Evolutionary conservation across 805 yeast species (phyloP), one percentile per base, ranked within the genome.

Genomic region (Brettanomyces custersianus): DNA sequence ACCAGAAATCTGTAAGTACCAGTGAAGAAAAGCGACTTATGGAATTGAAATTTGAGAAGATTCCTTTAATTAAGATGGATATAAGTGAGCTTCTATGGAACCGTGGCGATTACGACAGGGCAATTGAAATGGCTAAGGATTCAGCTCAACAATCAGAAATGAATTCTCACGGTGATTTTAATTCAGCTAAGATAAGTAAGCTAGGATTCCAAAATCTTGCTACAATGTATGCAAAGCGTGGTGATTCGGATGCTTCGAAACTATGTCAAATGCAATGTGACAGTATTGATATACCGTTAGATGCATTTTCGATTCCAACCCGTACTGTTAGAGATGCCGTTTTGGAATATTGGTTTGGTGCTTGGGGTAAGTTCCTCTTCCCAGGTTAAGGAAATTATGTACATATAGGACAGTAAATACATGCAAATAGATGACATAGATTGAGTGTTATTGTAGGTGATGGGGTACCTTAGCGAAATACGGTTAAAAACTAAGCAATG

Each of bases 41-140:
- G 28, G 51, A 49, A 33, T 31, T 60, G 7, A 47, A 49, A 33
- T 48, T 39, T 27, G 62, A 59, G 36, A 40, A 40, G 25, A 50
- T 55, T 5, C 68, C 72, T 5, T 40, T 66, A 31, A 36, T 68
- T 24, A 63, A 63, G 43, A 52, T 62, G 25, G 64, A 66, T 41
- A 47, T 66, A 6, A 61, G 70, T 29, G 72, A 68, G 42, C 43
- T 68, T 5, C 40, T 67, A 2, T 67, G 68, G 62, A 47, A 47
- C 23, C 54, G 59, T 22, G 56, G 57, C 1, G 35, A 57, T 3
- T 43, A 52, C 3, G 29, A 44, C 4, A 53, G 59, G 30, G 64
- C 72, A 0, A 50, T 66, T n/a, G 60, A 60, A 38, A 57, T 65
- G 54, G 65, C 62, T 8, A 59, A 61, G 37, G 62, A 63, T 23